Evolutionary conservation across 257 asterid genomes (phyloP).

Genomic region (Capsicum pubescens): DNA sequence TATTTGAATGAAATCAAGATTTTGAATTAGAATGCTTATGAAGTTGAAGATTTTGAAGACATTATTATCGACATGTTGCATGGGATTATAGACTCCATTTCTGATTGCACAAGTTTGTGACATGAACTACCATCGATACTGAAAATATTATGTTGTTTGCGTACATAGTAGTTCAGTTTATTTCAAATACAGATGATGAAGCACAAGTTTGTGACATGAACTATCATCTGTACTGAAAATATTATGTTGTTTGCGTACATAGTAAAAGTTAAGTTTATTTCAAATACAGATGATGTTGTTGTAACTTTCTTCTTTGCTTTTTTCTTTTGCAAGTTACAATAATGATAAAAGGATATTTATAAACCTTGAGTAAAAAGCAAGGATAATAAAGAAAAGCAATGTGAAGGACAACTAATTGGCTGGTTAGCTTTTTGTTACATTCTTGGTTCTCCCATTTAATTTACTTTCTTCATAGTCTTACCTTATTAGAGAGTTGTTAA

Average conservation of each 20-base stretch:
- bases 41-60: neutral
- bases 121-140: too few relatives aligned
- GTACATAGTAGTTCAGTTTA: too few relatives aligned
- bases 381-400: neutral
- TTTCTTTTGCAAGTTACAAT: slow-evolving; percentile 1
- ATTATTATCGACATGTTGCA: neutral
- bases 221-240: too few relatives aligned
- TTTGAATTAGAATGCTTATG: neutral
- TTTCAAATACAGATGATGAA: too few relatives aligned
- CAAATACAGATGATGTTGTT: neutral
- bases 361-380: neutral
- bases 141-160: too few relatives aligned
- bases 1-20: neutral
- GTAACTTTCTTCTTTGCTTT: neutral
- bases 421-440: neutral
- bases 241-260: too few relatives aligned
- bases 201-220: neutral
- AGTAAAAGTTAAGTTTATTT: too few relatives aligned
- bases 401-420: neutral
- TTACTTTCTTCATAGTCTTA: too few relatives aligned
- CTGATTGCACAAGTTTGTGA: neutral
- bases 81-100: neutral
- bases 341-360: neutral
- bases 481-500: too few relatives aligned
- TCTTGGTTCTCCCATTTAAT: too few relatives aligned